A percentile compares a stretch with the other conserved stretches of the same genome.
Evolutionary conservation across 768 basidiomycete genomes (phyloP).

Genomic region (Amanita muscaria): DNA sequence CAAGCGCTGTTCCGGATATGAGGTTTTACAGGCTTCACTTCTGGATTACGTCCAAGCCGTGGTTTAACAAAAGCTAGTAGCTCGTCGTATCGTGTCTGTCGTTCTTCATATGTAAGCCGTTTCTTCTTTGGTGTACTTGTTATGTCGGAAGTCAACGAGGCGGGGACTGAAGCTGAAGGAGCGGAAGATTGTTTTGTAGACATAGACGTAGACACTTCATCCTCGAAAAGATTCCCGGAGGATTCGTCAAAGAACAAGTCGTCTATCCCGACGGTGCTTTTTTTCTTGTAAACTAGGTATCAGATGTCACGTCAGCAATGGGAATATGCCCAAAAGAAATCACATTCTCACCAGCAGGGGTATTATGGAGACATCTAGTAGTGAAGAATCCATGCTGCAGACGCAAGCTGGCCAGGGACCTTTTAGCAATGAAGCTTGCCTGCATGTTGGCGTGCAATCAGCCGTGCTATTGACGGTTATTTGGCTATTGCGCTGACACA

Average conservation of each 20-base stretch:
- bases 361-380: background rate
- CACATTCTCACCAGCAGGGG: background rate
- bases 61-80: constrained; percentile 28
- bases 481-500: too few species aligned
- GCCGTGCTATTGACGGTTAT: too few species aligned
- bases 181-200: background rate
- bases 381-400: too few species aligned
- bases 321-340: background rate
- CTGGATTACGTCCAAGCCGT: constrained; percentile 31
- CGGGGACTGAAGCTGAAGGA: background rate
- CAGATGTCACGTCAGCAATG: too few species aligned
- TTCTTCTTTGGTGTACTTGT: constrained; percentile 12
- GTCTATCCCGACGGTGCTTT: constrained; percentile 19
- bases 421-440: too few species aligned
- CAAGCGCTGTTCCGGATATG: constrained; percentile 38
- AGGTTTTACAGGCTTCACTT: constrained; percentile 21
- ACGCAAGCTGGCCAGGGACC: too few species aligned
- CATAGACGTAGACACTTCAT: constrained; percentile 8
- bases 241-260: constrained; percentile 24
- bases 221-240: constrained; percentile 15
- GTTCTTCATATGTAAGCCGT: constrained; percentile 23
- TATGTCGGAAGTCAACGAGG: too few species aligned
- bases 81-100: constrained; percentile 25
- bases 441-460: too few species aligned
- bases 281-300: constrained; percentile 29